Conservation (phyloP, 2,329 filamentous ascomycete genomes). For the Ilyonectria destructans region DNA sequence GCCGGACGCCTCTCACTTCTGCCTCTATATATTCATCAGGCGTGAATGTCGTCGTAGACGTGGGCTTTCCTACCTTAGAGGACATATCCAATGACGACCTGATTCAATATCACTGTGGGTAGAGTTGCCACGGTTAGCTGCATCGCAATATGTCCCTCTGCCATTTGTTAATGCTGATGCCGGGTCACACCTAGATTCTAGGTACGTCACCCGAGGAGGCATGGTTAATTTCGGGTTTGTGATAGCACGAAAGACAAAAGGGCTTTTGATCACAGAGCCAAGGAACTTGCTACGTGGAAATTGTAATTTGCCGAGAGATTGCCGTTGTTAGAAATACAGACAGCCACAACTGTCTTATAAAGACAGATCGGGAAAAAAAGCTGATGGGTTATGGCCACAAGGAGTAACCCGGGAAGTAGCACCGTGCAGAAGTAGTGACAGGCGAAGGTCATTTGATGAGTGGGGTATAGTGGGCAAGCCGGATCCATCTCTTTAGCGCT, state of each 20-base stretch:
- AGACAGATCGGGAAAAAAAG: too few relatives aligned
- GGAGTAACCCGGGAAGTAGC: too few relatives aligned
- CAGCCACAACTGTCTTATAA: too few relatives aligned
- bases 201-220: not conserved
- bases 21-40: too few relatives aligned
- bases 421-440: too few relatives aligned
- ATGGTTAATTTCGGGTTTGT: not conserved
- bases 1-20: too few relatives aligned
- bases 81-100: conserved; percentile 5
- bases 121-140: not conserved
- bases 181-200: not conserved
- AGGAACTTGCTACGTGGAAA: conserved; percentile 5
- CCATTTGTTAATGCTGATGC: not conserved
- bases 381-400: too few relatives aligned
- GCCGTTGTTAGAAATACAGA: too few relatives aligned
- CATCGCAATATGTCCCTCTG: conserved; percentile 2
- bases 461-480: too few relatives aligned
- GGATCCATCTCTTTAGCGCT: too few relatives aligned
- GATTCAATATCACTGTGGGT: conserved; percentile 3
- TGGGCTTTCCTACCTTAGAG: not conserved
- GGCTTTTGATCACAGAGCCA: not conserved
- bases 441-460: too few relatives aligned
- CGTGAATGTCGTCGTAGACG: too few relatives aligned
- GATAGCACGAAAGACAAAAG: not conserved
- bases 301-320: not conserved